Base-by-base conservation (phyloP, 768 basidiomycete genomes). In the Mycena crocata region DNA sequence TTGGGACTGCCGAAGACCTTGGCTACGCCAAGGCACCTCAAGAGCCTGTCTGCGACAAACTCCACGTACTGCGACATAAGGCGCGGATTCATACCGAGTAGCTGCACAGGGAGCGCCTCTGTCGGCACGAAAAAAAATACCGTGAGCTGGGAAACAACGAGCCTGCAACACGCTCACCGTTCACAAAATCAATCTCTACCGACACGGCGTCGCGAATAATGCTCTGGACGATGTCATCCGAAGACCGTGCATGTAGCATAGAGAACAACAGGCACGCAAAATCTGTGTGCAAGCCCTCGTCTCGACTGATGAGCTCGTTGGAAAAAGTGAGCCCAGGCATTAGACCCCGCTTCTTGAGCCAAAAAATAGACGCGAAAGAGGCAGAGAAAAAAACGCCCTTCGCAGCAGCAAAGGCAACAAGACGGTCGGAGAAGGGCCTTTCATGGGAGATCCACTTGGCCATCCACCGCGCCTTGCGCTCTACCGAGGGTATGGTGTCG, bases 341-440 rank as follows among this genome's bases (percentile, higher is more conserved):
- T 19, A 98, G 84, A 12, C 96, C 96, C 9, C 96, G 88, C 80
- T 97, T 98, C 88, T 97, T 97, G 65, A 98, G 73, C 96, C 96
- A 98, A 77, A 98, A 98, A 71, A 98, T 95, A 39, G 93, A 87
- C 0, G 96, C 94, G 70, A 96, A 96, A 0, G 92, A 93, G 8
- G 93, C 95, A 1, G 94, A 95, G 80, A 98, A 98, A 83, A 98
- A 98, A 60, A 98, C 93, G 26, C 96, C 96, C 75, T 98, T 95
- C 21, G 97, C 95, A 1, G 94, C 94, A 14, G 96, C 95, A 73
- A 98, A 97, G 1, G 95, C 96, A 42, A 98, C 85, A 8, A 98
- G 82, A 23, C 95, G 89, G 77, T 96, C 94, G 0, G 87, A 94
- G 62, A 98, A 98, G 0, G 90, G 90, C 0, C 93, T 90, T 0